Evolutionary conservation across 1,139 yeast species (phyloP), one percentile per base, ranked within the genome.

Genomic region (Diutina catenulata): DNA sequence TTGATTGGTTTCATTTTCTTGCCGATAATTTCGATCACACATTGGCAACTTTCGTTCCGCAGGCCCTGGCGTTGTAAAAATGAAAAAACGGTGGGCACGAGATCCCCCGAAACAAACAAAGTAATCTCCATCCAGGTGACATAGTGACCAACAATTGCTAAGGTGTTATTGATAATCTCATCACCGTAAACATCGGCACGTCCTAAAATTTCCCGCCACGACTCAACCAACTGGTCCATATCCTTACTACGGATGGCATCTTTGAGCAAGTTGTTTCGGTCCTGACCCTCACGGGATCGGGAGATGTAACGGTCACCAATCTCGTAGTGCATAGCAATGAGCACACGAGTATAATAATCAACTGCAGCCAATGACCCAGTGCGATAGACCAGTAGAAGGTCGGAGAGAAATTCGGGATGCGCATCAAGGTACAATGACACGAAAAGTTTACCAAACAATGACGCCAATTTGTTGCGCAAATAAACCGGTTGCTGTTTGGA

Each of bases 121-220:
- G 78, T 68, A 44, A 91, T 83, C 51, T 93, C 98, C 58, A 91
- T 86, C 99, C 99, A 93, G 23, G 88, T 80, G 22, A 87, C 83
- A 68, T 83, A 93, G 18, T 77, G 76, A 6, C 96, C 97, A 40
- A 91, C 73, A 41, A 78, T 77, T 40, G 68, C 66, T 41, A 86
- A 65, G n/a, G 78, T 63, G 41, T 72, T 70, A 43, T 71, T 74
- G 41, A 80, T 53, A 36, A 80, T 72, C 16, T 71, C 81, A 2
- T 41, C 22, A 31, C 53, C 53, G 8, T 68, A 41, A 14, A 42
- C 33, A 18, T 49, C 48, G 28, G 56, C 49, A 38, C 53, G 49
- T 10, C 52, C 49, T 39, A 88, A 60, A 21, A 81, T 68, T 36
- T 68, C 62, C 49, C 70, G 69, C 96, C 96, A 88, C 20, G 78